phyloP scores from a whole-genome alignment of 2,329 filamentous ascomycete genomes.

The Fusarium dlaminii region DNA sequence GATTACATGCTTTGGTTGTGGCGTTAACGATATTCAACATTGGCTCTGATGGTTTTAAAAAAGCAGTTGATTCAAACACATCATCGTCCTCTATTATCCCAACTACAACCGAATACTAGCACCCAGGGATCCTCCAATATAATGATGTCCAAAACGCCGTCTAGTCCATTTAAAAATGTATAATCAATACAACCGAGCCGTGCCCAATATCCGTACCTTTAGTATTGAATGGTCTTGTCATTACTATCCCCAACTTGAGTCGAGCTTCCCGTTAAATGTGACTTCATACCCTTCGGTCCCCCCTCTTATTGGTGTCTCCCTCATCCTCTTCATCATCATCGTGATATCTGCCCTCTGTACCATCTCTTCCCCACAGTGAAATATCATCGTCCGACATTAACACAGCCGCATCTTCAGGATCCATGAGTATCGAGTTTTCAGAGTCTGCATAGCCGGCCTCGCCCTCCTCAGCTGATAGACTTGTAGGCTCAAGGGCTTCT shows the following conservation, averaged over 20 bases:
- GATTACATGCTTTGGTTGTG: slow-evolving; percentile 11
- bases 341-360: slow-evolving; percentile 48
- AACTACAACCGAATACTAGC: background rate
- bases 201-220: background rate
- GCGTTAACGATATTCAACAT: slow-evolving; percentile 34
- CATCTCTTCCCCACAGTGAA: slow-evolving; percentile 62
- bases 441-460: slow-evolving; percentile 54
- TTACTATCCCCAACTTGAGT: slow-evolving; percentile 4
- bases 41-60: slow-evolving; percentile 12
- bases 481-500: slow-evolving; percentile 46
- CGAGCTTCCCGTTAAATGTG: background rate
- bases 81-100: background rate
- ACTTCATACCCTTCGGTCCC: slow-evolving; percentile 2
- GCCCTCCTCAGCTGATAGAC: slow-evolving; percentile 46
- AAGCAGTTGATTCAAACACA: background rate
- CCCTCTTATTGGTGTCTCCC: slow-evolving; percentile 30
- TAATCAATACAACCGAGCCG: background rate
- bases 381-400: slow-evolving; percentile 69
- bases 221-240: background rate
- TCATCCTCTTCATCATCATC: slow-evolving; percentile 46
- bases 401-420: slow-evolving; percentile 61
- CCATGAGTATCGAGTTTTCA: slow-evolving; percentile 53
- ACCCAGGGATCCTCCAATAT: background rate
- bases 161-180: slow-evolving; percentile 14
- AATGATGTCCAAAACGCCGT: slow-evolving; percentile 36